Conservation (phyloP, 768 basidiomycete genomes). For the Macrolepiota albuminosa region DNA sequence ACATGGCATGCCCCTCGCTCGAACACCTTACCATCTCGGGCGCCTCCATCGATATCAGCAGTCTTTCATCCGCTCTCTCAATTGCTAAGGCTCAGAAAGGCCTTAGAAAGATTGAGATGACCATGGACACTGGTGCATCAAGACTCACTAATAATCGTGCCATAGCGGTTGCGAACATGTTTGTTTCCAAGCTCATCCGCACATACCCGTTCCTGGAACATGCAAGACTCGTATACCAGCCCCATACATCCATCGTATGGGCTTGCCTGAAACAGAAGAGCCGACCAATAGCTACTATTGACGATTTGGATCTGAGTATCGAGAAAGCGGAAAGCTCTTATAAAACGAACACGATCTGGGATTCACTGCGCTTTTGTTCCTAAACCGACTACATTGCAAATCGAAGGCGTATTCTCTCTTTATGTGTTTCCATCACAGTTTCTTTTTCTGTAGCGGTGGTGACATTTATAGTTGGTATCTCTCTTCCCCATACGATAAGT, state of each 20-base stretch:
- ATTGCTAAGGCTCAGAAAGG: conserved; percentile 3
- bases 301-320: conserved; percentile 10
- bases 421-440: too few species aligned
- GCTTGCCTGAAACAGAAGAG: conserved; percentile 1
- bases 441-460: too few species aligned
- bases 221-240: conserved; percentile 15
- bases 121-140: conserved; percentile 10
- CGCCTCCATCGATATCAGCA: conserved; percentile 13
- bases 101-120: conserved; percentile 12
- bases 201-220: conserved; percentile 13
- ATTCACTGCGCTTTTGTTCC: not conserved
- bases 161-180: conserved; percentile 10
- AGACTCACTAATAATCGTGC: conserved; percentile 14
- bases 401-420: not conserved
- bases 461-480: too few species aligned
- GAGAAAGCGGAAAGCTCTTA: conserved; percentile 7
- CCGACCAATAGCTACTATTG: not conserved
- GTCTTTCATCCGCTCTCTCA: conserved; percentile 9
- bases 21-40: conserved; percentile 16
- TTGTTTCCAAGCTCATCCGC: conserved; percentile 8
- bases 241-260: conserved; percentile 15
- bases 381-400: not conserved
- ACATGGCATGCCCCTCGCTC: conserved; percentile 12
- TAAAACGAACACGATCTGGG: conserved; percentile 1
- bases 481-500: too few species aligned